These are phyloP conservation scores for Suillus weaverae DNA, from an alignment of 768 basidiomycete genomes.

Conservation along the genomic window DNA sequence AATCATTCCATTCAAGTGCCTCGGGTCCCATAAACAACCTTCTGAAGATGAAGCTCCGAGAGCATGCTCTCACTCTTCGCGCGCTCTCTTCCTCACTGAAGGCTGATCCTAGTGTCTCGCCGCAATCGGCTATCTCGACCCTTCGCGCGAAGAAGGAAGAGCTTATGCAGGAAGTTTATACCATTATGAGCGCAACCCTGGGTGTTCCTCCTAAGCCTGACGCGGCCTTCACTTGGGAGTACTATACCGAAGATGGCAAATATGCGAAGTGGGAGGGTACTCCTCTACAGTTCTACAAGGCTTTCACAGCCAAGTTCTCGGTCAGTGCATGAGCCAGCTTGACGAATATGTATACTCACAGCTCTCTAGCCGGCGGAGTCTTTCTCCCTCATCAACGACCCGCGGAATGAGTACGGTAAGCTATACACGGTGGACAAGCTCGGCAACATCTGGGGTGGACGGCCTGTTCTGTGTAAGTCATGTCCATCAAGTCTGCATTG, in stretches of 20 bases:
- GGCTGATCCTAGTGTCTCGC: slow-evolving; percentile 42
- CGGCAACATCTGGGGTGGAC: slow-evolving; percentile 89
- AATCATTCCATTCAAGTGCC: slow-evolving; percentile 79
- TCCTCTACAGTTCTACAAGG: slow-evolving; percentile 75
- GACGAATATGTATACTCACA: slow-evolving; percentile 8
- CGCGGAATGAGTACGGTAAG: slow-evolving; percentile 78
- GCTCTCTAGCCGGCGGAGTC: slow-evolving; percentile 58
- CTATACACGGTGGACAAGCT: slow-evolving; percentile 92
- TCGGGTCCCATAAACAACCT: slow-evolving; percentile 73
- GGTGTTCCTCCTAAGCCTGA: slow-evolving; percentile 81
- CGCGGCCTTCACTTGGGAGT: slow-evolving; percentile 83
- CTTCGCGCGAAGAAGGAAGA: slow-evolving; percentile 84
- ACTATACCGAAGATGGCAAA: slow-evolving; percentile 79
- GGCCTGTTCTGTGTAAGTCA: slow-evolving; percentile 77
- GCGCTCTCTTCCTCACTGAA: slow-evolving; percentile 55
- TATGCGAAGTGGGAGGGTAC: slow-evolving; percentile 76
- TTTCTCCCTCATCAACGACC: slow-evolving; percentile 95
- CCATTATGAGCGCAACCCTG: slow-evolving; percentile 79
- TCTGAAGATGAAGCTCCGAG: slow-evolving; percentile 88
- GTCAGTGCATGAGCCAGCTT: slow-evolving; percentile 36
- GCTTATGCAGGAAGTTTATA: slow-evolving; percentile 82
- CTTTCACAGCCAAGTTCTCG: slow-evolving; percentile 56
- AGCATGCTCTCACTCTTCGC: slow-evolving; percentile 85
- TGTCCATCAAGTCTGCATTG: not conserved
- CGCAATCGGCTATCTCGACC: slow-evolving; percentile 47